Percentiles rank a stretch among this genome's conserved stretches.
phyloP scores from a whole-genome alignment of 139 green algal species.

The Micromonas pusilla region DNA sequence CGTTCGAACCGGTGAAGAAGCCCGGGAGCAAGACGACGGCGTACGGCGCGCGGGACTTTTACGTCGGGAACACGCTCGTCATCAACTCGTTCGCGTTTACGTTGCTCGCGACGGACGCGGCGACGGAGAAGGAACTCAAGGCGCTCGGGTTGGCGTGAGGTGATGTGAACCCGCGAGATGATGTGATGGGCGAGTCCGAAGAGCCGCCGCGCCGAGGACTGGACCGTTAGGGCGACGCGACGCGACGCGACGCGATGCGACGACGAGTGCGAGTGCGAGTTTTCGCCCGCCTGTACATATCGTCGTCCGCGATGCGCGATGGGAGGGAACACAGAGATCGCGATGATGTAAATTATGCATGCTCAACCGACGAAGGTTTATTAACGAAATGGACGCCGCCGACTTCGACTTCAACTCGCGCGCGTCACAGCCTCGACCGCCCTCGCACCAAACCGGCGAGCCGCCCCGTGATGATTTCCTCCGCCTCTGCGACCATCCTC shows the following conservation, averaged over 20 bases:
- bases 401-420: too few species aligned
- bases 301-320: too few species aligned
- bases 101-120: conserved; percentile 21
- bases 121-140: conserved; percentile 5
- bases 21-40: conserved; percentile 1
- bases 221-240: too few species aligned
- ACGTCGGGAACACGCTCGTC: conserved; percentile 15
- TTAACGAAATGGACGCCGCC: too few species aligned
- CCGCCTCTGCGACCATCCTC: conserved; percentile 23
- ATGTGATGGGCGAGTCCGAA: background rate
- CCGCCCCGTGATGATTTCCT: conserved; percentile 18
- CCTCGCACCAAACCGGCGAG: background rate
- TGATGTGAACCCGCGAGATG: background rate
- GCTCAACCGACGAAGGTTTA: too few species aligned
- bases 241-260: too few species aligned
- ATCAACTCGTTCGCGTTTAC: conserved; percentile 18
- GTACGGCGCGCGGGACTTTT: conserved; percentile 14
- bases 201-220: too few species aligned
- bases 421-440: background rate
- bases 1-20: conserved; percentile 18
- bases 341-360: too few species aligned
- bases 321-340: too few species aligned
- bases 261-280: too few species aligned
- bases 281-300: too few species aligned
- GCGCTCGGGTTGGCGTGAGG: background rate